Base-by-base conservation (phyloP, 768 basidiomycete species). In the Agaricus blazei region DNA sequence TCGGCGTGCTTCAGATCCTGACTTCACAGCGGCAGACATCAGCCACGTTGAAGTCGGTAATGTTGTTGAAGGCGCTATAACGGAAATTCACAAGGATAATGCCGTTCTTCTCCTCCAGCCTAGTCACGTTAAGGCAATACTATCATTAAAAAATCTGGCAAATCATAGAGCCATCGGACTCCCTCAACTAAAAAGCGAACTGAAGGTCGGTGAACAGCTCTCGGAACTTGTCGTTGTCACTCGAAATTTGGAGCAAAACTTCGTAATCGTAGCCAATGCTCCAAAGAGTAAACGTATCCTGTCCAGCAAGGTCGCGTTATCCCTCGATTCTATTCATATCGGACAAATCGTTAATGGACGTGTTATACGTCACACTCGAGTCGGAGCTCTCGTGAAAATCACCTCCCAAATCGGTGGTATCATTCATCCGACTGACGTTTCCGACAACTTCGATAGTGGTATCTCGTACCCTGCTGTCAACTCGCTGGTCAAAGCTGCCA, bases 81-180 rank as follows among this genome's bases (percentile, higher is more conserved):
- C 79, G 14, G 89, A 90, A 58, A 76, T 99, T 24, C 96, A 95
- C 72, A 86, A 88, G 62, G 85, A 92, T 56, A 92, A 98, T 62
- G 78, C 82, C 28, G 75, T 94, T 24, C 72, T 98, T 48, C 79
- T 80, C 11, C 79, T 98, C 26, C 74, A 83, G 53, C 86, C 88
- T 1, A 82, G 81, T 3, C 75, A 81, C 61, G 76, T 87, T 41
- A 84, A 84, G 38, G 93, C 91, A 0, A 77, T 98, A 26, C 71
- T 98, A n/a, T 93, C 95, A 0, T 72, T 97, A 59, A 87, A 87
- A 65, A 90, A 89, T 60, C 75, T 98, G 55, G 93, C 95, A 9
- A 93, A 91, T 60, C 83, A 87, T 60, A 83, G 89, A 36, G 76
- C 73, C 28, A 67, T 82, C n/a, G 75, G 85, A 1, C 71, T 87